These are phyloP conservation scores for Porphyra umbilicalis DNA, from an alignment of 31 red algal genomes.

Conservation along the genomic window DNA sequence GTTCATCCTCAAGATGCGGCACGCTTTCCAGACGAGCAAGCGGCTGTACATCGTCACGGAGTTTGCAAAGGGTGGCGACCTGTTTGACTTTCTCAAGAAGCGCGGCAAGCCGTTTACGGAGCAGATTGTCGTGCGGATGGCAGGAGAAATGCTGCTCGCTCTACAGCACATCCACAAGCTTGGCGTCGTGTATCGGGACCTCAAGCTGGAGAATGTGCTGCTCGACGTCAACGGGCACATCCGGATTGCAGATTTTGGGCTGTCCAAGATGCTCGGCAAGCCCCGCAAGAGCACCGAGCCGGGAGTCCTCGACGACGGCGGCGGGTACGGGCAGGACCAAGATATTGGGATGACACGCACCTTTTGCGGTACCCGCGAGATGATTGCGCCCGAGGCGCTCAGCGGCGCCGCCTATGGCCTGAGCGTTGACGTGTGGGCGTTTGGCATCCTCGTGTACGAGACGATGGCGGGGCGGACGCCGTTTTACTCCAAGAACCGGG, in stretches of 20 bases:
- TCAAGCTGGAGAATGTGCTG: conserved; percentile 78
- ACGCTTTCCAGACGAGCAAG: conserved; percentile 70
- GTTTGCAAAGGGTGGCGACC: conserved; percentile 77
- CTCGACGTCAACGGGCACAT: conserved; percentile 58
- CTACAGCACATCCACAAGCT: conserved; percentile 82
- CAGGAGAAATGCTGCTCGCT: conserved; percentile 76
- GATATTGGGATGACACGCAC: conserved; percentile 46
- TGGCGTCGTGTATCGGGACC: conserved; percentile 71
- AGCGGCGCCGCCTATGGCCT: conserved; percentile 53
- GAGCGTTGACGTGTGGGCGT: conserved; percentile 78
- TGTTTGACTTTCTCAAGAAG: conserved; percentile 68
- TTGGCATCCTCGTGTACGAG: conserved; percentile 85
- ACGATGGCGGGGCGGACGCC: conserved; percentile 76
- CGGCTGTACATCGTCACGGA: conserved; percentile 82
- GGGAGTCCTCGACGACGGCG: neutral
- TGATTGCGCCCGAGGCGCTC: conserved; percentile 84
- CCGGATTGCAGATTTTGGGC: conserved; percentile 66
- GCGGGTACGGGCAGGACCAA: neutral
- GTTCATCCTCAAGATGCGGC: conserved; percentile 74
- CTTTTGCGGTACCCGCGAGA: conserved; percentile 79
- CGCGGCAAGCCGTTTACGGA: conserved; percentile 71
- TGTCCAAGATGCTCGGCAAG: conserved; percentile 60
- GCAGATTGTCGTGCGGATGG: conserved; percentile 42
- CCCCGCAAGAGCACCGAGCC: conserved; percentile 12
- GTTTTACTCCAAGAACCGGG: conserved; percentile 71